These are phyloP conservation scores for Aspergillus wentii DNA, from an alignment of 495 filamentous ascomycete species.

Conservation along the genomic window DNA sequence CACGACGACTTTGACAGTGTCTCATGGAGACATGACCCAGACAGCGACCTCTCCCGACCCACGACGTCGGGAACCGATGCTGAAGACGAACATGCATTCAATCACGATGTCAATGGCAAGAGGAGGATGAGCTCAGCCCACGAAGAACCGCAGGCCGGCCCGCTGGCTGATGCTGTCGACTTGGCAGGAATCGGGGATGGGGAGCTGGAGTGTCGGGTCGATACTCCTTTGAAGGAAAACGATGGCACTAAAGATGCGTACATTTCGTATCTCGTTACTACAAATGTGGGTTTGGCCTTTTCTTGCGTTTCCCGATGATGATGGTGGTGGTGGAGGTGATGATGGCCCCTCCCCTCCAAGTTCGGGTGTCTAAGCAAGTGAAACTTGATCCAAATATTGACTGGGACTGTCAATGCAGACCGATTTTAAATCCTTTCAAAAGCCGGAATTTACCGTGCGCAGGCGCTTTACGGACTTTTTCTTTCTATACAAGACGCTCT, in stretches of 20 bases:
- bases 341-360: too few species aligned
- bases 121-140: slow-evolving; percentile 43
- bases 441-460: slow-evolving; percentile 67
- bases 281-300: slow-evolving; percentile 65
- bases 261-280: slow-evolving; percentile 91
- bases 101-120: slow-evolving; percentile 47
- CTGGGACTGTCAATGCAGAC: slow-evolving; percentile 51
- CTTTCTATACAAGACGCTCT: slow-evolving; percentile 88
- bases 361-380: slow-evolving; percentile 8
- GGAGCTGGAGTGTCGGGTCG: slow-evolving; percentile 76
- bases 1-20: slow-evolving; percentile 57
- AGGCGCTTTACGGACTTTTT: slow-evolving; percentile 96
- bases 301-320: not conserved
- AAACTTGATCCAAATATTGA: slow-evolving; percentile 10
- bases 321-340: too few species aligned
- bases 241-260: slow-evolving; percentile 98
- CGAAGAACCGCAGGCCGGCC: slow-evolving; percentile 48
- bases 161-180: slow-evolving; percentile 53
- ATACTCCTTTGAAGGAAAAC: slow-evolving; percentile 81
- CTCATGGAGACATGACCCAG: slow-evolving; percentile 52
- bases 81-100: slow-evolving; percentile 25
- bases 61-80: slow-evolving; percentile 41
- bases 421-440: slow-evolving; percentile 88
- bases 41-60: slow-evolving; percentile 45
- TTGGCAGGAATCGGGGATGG: slow-evolving; percentile 70